phyloP scores from a whole-genome alignment of 352 stramenopile genomes.

The Globisporangium yorkense region DNA sequence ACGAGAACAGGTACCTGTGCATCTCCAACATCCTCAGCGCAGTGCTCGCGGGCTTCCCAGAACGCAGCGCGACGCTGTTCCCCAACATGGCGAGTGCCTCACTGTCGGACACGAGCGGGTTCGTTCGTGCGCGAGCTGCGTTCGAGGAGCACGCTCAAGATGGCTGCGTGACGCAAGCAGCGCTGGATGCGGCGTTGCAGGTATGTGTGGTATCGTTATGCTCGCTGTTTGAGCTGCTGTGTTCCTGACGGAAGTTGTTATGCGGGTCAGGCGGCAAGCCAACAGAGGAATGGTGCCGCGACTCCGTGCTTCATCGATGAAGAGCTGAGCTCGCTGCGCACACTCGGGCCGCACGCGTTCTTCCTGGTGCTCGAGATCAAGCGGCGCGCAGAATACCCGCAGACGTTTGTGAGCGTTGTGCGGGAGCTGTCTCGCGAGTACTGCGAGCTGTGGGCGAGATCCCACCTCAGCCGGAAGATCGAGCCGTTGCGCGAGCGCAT shows the following conservation, averaged over 20 bases:
- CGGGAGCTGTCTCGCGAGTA: slow-evolving; percentile 53
- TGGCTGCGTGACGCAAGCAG: slow-evolving; percentile 17
- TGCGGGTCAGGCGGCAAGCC: background rate
- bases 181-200: slow-evolving; percentile 25
- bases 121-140: slow-evolving; percentile 2
- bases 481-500: slow-evolving; percentile 53
- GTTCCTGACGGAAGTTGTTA: background rate
- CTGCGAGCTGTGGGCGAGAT: slow-evolving; percentile 59
- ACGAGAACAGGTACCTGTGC: slow-evolving; percentile 35
- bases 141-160: slow-evolving; percentile 28
- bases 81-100: slow-evolving; percentile 16
- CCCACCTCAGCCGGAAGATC: slow-evolving; percentile 57
- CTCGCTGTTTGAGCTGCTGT: no score
- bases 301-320: slow-evolving; percentile 51
- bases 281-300: background rate
- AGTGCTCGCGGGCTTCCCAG: slow-evolving; percentile 48
- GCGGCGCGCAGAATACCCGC: slow-evolving; percentile 23
- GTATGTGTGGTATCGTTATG: slow-evolving; percentile 12
- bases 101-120: slow-evolving; percentile 5
- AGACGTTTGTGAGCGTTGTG: slow-evolving; percentile 52
- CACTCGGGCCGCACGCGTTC: slow-evolving; percentile 49
- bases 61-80: slow-evolving; percentile 43
- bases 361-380: slow-evolving; percentile 50
- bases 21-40: slow-evolving; percentile 67
- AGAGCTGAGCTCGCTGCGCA: slow-evolving; percentile 32